These are phyloP conservation scores for Hanseniaspora vineae DNA, from an alignment of 805 yeast genomes.

Conservation along the genomic window DNA sequence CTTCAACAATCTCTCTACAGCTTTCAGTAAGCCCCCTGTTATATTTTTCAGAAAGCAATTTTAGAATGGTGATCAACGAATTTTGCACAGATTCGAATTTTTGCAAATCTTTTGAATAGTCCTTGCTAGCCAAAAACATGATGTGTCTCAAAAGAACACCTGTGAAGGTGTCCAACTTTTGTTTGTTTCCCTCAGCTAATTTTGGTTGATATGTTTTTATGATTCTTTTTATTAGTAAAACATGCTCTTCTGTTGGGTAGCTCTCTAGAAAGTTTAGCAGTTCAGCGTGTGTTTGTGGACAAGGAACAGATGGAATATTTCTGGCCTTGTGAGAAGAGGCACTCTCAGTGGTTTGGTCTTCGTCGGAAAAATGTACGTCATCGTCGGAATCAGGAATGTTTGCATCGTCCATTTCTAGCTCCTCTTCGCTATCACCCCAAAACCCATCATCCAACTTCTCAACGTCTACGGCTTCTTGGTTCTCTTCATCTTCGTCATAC, in stretches of 20 bases:
- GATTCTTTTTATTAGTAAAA: slow-evolving; percentile 39
- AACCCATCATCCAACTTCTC: slow-evolving; percentile 62
- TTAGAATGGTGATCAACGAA: slow-evolving; percentile 33
- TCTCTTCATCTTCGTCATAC: slow-evolving; percentile 28
- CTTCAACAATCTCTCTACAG: slow-evolving; percentile 42
- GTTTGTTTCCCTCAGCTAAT: slow-evolving; percentile 71
- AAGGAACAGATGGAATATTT: slow-evolving; percentile 20
- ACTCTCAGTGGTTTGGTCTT: slow-evolving; percentile 20
- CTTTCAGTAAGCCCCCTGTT: slow-evolving; percentile 49
- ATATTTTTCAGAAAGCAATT: slow-evolving; percentile 50
- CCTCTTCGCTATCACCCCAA: slow-evolving; percentile 44
- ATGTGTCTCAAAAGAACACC: slow-evolving; percentile 52
- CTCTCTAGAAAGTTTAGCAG: slow-evolving; percentile 25
- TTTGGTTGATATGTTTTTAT: slow-evolving; percentile 59
- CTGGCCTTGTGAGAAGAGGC: slow-evolving; percentile 7
- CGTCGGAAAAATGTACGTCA: slow-evolving; percentile 21
- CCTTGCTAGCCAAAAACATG: slow-evolving; percentile 28
- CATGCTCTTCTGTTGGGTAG: slow-evolving; percentile 29
- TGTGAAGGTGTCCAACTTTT: slow-evolving; percentile 50
- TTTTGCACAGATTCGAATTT: slow-evolving; percentile 28
- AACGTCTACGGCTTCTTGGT: slow-evolving; percentile 27
- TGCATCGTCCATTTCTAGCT: slow-evolving; percentile 21
- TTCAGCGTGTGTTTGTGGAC: slow-evolving; percentile 39
- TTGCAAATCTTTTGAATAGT: slow-evolving; percentile 22
- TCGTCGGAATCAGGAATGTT: slow-evolving; percentile 9